These are phyloP conservation scores for Deinandra increscens DNA, from an alignment of 129 eudicot genomes.

Conservation along the genomic window DNA sequence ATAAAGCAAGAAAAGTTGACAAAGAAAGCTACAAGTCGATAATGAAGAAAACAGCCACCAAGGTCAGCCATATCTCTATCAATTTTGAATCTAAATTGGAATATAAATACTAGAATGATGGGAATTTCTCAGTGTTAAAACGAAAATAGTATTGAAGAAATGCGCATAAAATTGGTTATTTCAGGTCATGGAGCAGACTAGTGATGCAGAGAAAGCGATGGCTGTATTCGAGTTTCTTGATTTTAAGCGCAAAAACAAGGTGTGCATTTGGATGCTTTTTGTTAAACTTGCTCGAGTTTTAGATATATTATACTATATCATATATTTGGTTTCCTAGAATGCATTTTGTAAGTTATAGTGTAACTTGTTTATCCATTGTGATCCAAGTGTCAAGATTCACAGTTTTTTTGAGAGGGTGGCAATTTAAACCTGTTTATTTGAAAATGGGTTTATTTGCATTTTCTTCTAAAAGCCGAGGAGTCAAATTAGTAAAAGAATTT, in stretches of 20 bases:
- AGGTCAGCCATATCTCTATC: conserved; percentile 44
- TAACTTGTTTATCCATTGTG: not conserved
- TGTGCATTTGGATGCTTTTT: conserved; percentile 16
- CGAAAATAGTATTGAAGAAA: conserved; percentile 11
- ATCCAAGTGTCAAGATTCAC: not conserved
- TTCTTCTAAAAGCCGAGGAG: not conserved
- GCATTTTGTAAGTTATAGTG: not conserved
- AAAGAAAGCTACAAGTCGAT: conserved; percentile 87
- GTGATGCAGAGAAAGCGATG: conserved; percentile 88
- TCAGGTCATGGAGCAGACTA: conserved; percentile 92
- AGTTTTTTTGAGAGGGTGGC: not conserved
- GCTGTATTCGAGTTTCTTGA: conserved; percentile 87
- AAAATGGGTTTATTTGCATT: not conserved
- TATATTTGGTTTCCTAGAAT: not conserved
- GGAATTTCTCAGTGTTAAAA: not conserved
- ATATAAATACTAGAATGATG: not conserved
- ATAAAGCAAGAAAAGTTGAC: conserved; percentile 86
- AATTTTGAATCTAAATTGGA: not conserved
- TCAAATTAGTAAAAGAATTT: not conserved
- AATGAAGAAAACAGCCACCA: conserved; percentile 97
- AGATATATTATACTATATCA: not conserved
- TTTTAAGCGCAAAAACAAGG: conserved; percentile 95
- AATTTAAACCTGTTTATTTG: not conserved
- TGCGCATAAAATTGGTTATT: conserved; percentile 15
- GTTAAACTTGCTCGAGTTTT: not conserved